phyloP scores from a whole-genome alignment of 345 rosid genomes.

The Reutealis trisperma region DNA sequence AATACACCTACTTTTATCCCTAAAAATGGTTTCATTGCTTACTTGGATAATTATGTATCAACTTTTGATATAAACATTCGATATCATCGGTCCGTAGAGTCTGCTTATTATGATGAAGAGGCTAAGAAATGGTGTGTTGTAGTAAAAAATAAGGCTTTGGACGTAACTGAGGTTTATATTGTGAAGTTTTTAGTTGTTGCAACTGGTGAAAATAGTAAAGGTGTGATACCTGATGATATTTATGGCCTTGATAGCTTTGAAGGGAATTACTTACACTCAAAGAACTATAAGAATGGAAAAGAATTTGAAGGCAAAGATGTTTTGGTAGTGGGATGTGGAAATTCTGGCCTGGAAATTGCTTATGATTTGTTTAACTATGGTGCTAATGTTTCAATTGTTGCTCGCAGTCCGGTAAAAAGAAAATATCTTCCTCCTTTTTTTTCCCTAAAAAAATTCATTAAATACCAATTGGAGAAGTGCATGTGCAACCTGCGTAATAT shows the following conservation, averaged over 20 bases:
- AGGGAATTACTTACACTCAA: constrained; percentile 19
- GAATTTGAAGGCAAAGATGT: constrained; percentile 12
- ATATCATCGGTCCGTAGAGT: constrained; percentile 13
- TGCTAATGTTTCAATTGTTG: constrained; percentile 13
- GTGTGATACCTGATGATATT: constrained; percentile 1
- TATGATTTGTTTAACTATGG: constrained; percentile 13
- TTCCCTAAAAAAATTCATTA: no score
- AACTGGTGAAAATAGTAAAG: constrained; percentile 27
- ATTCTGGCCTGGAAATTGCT: constrained; percentile 32
- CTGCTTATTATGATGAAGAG: constrained; percentile 1
- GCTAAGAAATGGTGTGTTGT: constrained; percentile 14
- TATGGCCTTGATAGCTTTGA: constrained; percentile 18
- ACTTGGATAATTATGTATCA: constrained; percentile 22
- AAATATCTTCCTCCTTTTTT: neutral
- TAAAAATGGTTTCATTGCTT: constrained; percentile 13
- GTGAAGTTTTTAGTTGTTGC: constrained; percentile 26
- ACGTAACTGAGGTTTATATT: neutral
- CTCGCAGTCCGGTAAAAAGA: constrained; percentile 20
- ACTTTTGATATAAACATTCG: constrained; percentile 10
- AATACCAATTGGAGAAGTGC: no score
- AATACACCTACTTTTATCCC: constrained; percentile 7
- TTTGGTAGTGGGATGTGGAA: constrained; percentile 29
- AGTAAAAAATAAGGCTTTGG: neutral
- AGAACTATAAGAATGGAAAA: constrained; percentile 13
- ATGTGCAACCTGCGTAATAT: no score